Percentiles rank a stretch among this genome's conserved stretches.
Evolutionary conservation across 768 basidiomycete species (phyloP).

Genomic region (Gloeostereum incarnatum): DNA sequence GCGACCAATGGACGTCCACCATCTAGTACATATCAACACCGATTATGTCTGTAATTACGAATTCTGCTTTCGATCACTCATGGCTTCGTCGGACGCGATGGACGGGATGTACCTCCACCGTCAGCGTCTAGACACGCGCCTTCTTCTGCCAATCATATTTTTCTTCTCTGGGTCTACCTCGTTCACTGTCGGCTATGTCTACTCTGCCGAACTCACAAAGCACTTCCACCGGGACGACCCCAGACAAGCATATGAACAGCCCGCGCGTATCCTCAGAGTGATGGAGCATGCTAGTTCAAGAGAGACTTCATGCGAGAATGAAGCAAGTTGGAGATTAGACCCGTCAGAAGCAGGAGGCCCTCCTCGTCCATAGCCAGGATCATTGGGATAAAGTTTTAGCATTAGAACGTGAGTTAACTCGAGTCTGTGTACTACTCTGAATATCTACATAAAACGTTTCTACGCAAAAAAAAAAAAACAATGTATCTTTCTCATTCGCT

Average conservation of each 20-base stretch:
- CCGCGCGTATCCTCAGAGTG: constrained; percentile 80
- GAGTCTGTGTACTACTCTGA: no score
- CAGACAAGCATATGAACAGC: constrained; percentile 70
- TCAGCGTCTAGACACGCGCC: constrained; percentile 24
- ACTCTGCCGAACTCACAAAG: constrained; percentile 77
- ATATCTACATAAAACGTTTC: not conserved
- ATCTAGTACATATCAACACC: no score
- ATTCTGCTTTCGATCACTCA: not conserved
- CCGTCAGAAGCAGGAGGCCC: constrained; percentile 64
- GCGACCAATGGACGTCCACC: no score
- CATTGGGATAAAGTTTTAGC: constrained; percentile 88
- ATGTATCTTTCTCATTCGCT: constrained; percentile 10
- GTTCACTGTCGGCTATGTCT: constrained; percentile 74
- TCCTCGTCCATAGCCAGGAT: constrained; percentile 85
- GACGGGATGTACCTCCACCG: not conserved
- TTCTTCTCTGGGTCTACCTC: constrained; percentile 17
- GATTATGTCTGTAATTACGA: no score
- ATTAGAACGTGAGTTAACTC: constrained; percentile 58
- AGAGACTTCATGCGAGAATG: constrained; percentile 62
- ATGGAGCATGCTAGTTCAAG: constrained; percentile 51
- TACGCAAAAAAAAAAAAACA: not conserved
- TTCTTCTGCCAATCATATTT: constrained; percentile 30
- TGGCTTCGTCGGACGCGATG: not conserved
- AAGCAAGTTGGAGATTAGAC: constrained; percentile 58
- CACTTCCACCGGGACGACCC: constrained; percentile 59